Conservation (phyloP, 2,329 filamentous ascomycete genomes). For the Thelonectria olida region DNA sequence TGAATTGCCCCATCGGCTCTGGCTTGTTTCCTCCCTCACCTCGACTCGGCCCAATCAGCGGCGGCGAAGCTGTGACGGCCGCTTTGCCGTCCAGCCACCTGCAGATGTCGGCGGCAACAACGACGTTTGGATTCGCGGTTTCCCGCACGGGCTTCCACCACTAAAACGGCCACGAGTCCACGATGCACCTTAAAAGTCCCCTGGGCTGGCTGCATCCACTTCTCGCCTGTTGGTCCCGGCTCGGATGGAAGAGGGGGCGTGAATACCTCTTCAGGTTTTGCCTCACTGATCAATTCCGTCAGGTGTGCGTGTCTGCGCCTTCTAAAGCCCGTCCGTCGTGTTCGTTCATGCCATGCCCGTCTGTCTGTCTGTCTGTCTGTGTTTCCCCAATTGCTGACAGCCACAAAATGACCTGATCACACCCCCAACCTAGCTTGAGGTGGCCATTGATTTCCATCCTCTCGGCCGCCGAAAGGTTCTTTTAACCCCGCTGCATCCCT, state of each 20-base stretch:
- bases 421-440: no score
- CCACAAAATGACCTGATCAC: neutral
- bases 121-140: conserved; percentile 43
- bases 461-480: neutral
- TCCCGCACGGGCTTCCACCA: conserved; percentile 14
- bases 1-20: conserved; percentile 32
- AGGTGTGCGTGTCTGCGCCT: neutral
- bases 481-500: neutral
- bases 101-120: conserved; percentile 58
- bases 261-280: neutral
- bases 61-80: conserved; percentile 48
- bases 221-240: neutral
- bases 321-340: neutral
- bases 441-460: no score
- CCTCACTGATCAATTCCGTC: neutral
- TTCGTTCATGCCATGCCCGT: no score
- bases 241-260: neutral
- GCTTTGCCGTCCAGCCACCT: conserved; percentile 43
- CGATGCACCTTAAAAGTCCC: neutral
- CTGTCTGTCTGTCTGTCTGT: no score
- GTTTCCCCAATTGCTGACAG: neutral
- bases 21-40: conserved; percentile 30
- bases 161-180: conserved; percentile 1
- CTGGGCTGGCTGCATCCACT: neutral
- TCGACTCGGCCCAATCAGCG: conserved; percentile 50